These are phyloP conservation scores for Moricandia moricandioides DNA, from an alignment of 345 rosid species.

Conservation along the genomic window DNA sequence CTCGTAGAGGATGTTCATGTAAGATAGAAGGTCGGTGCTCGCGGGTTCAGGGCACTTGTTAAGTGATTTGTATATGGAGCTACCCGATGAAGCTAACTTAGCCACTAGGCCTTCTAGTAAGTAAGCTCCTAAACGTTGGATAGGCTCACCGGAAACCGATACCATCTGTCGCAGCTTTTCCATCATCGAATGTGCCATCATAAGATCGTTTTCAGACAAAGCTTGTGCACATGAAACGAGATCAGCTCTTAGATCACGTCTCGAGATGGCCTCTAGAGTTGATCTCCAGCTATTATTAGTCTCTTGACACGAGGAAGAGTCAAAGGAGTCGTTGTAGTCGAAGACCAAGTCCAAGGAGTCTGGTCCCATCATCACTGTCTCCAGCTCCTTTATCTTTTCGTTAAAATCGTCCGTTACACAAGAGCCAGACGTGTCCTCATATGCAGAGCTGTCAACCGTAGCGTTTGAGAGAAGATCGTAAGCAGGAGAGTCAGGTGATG, in stretches of 20 bases:
- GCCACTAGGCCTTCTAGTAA: constrained; percentile 94
- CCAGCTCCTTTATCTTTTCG: constrained; percentile 71
- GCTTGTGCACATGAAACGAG: constrained; percentile 77
- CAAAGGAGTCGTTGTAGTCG: constrained; percentile 24
- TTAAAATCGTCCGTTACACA: constrained; percentile 68
- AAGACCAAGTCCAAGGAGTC: constrained; percentile 38
- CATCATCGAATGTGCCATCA: constrained; percentile 68
- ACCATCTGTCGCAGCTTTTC: constrained; percentile 68
- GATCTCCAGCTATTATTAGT: constrained; percentile 52
- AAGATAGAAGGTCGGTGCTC: constrained; percentile 71
- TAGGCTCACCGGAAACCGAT: constrained; percentile 95
- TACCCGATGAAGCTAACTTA: constrained; percentile 74
- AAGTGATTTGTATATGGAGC: constrained; percentile 70
- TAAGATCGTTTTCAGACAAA: constrained; percentile 63
- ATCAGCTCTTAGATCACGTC: constrained; percentile 52
- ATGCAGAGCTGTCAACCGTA: constrained; percentile 52
- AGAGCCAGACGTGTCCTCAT: constrained; percentile 61
- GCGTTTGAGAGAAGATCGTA: constrained; percentile 46
- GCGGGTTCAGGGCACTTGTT: constrained; percentile 65
- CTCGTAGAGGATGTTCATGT: constrained; percentile 88
- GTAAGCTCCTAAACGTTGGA: constrained; percentile 90
- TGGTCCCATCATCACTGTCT: constrained; percentile 81
- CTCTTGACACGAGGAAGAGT: constrained; percentile 26
- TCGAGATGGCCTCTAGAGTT: constrained; percentile 51
- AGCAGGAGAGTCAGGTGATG: constrained; percentile 44